Evolutionary conservation across 2,329 filamentous ascomycete genomes (phyloP), one percentile per base, ranked within the genome.

Genomic region (Furcasterigmium furcatum): DNA sequence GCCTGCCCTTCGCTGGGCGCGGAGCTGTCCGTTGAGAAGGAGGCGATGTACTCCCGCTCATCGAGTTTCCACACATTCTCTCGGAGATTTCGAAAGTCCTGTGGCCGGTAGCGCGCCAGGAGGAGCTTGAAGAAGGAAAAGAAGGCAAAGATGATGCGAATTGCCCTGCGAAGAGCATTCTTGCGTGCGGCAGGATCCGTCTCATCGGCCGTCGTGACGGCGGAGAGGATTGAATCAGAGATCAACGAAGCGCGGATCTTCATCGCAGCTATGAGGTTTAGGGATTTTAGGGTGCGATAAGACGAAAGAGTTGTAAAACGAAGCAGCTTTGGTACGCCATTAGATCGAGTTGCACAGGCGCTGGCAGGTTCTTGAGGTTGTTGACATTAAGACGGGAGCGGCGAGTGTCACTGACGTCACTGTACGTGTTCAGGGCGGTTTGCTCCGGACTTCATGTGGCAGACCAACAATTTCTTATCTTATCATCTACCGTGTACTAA

Each of bases 161-260:
- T 46, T 34, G 53, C 46, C 30, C 56, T 56, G 2, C 61, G 54
- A 38, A 57, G 53, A 3, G 52, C 41, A 4, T 41, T 49, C 25
- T 38, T 42, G 18, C 38, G 20, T 20, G 25, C 7, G 7, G 32
- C 22, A 29, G 34, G 13, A 7, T 49, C 49, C 42, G 44, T 54
- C 21, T 19, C 51, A 53, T 77, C 75, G 24, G 24, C n/a, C 39
- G 80, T 73, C 1, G 80, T 65, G 3, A 74, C 56, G 3, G 78
- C 80, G 27, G 76, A 76, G 12, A 82, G 59, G 2, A 85, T 67
- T 20, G 78, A 82, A 4, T 78, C 77, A 0, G 82, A 82, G 14
- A 85, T 70, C 2, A 78, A 55, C 4, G 54, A 55, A 13, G 61
- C 55, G 30, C 60, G 60, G 18, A 64, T 64, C 49, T 60, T 56